phyloP scores from a whole-genome alignment of 2,329 filamentous ascomycete genomes.

The Diplodia scrobiculata region DNA sequence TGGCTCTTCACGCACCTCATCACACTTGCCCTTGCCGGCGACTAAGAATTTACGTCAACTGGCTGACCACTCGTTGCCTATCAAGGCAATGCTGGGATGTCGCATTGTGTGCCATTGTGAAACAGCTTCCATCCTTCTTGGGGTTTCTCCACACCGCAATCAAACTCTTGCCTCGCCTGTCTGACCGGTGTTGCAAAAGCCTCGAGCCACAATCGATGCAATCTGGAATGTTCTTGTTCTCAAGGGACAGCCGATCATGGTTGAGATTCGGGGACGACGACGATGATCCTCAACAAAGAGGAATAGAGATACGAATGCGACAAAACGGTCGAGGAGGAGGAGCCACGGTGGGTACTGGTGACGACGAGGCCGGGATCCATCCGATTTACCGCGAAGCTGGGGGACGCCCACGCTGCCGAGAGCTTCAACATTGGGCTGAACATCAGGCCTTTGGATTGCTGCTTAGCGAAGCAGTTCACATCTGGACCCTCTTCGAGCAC shows the following conservation, averaged over 20 bases:
- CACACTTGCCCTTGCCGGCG: background rate
- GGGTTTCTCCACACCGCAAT: constrained; percentile 4
- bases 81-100: background rate
- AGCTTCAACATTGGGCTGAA: background rate
- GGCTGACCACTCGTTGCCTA: background rate
- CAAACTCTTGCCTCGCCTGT: constrained; percentile 16
- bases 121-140: background rate
- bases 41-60: background rate
- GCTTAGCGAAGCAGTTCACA: background rate
- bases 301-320: background rate
- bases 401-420: background rate
- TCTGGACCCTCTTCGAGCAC: constrained; percentile 1
- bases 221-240: background rate
- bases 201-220: background rate
- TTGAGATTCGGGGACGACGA: background rate
- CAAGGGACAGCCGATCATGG: background rate
- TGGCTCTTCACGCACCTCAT: background rate
- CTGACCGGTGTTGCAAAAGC: constrained; percentile 7
- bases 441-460: background rate
- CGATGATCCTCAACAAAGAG: background rate
- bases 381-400: background rate
- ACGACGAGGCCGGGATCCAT: background rate
- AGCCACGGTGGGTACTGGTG: background rate
- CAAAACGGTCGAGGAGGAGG: background rate
- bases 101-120: constrained; percentile 4